Base-by-base conservation (phyloP, 441 rosid species). In the Populus hybrid region DNA sequence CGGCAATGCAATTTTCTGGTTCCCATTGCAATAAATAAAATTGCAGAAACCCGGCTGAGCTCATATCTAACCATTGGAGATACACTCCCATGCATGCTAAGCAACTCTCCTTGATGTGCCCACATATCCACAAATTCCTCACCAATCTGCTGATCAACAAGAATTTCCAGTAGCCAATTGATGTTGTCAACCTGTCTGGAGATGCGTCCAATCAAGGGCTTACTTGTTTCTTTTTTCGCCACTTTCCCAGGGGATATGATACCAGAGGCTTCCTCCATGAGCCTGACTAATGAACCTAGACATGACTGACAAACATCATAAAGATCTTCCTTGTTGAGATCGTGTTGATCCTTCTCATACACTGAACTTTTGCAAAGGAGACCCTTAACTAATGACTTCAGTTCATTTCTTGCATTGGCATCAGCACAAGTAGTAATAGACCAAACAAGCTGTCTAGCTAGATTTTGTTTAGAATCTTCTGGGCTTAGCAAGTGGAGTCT, bases 1-100 rank as follows among this genome's bases (percentile, higher is more conserved):
- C 79, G 82, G 77, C 98, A 93, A 59, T 90, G 95, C 76, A 93
- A 84, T 82, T 85, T 93, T 50, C 94, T 78, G 61, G 91, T 90
- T 67, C 95, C 98, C 88, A 94, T 90, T 74, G 94, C 95, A 14
- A 87, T 87, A 72, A 93, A 89, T 46, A 94, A 69, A 38, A 63
- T 67, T 18, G 97, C 97, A 30, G 97, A 90, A 79, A 93, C 87
- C 80, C 95, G 87, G 80, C 98, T 91, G 70, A 93, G 82, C 82
- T 93, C 97, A 57, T 93, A 92, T 79, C 97, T 88, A 24, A 94
- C 87, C 95, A 94, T 91, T 36, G 94, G 93, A 8, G 99, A 93
- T 26, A 88, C 84, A 63, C 14, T 84, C 80, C 85, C 85, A 64
- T 93, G 94, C 87, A 91, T 66, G 73, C 85, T 87, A 63, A 87